phyloP scores from a whole-genome alignment of 192 early-diverging fungal species.

The Coemansia sp. region DNA sequence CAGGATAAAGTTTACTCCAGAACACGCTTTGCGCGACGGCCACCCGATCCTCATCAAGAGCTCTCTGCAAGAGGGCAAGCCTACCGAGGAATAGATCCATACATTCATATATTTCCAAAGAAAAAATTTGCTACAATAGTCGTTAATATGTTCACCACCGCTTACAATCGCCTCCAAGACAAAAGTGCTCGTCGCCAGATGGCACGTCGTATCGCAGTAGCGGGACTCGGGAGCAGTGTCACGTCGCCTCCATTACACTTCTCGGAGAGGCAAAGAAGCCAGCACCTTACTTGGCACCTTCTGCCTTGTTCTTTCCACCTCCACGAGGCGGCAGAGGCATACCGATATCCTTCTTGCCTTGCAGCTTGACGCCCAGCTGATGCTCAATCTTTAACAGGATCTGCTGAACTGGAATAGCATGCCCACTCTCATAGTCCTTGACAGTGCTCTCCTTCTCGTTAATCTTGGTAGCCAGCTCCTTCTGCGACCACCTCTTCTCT shows the following conservation, averaged over 20 bases:
- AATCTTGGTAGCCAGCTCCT: conserved; percentile 83
- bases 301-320: conserved; percentile 13
- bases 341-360: conserved; percentile 71
- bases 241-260: background rate
- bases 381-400: conserved; percentile 87
- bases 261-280: background rate
- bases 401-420: conserved; percentile 88
- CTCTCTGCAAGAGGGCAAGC: conserved; percentile 22
- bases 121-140: background rate
- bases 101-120: background rate
- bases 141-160: background rate
- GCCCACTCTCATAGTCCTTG: conserved; percentile 86
- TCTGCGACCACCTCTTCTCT: conserved; percentile 78
- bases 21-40: conserved; percentile 43
- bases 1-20: conserved; percentile 34
- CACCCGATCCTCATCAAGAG: conserved; percentile 48
- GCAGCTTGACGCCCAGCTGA: conserved; percentile 80
- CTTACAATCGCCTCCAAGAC: background rate
- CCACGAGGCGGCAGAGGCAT: conserved; percentile 47
- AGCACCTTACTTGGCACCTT: background rate
- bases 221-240: background rate
- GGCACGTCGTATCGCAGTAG: background rate
- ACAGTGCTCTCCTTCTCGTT: conserved; percentile 92
- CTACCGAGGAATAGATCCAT: background rate
- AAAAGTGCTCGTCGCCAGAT: too few species aligned